phyloP scores from a whole-genome alignment of 345 rosid species.

The Acer saccharum region DNA sequence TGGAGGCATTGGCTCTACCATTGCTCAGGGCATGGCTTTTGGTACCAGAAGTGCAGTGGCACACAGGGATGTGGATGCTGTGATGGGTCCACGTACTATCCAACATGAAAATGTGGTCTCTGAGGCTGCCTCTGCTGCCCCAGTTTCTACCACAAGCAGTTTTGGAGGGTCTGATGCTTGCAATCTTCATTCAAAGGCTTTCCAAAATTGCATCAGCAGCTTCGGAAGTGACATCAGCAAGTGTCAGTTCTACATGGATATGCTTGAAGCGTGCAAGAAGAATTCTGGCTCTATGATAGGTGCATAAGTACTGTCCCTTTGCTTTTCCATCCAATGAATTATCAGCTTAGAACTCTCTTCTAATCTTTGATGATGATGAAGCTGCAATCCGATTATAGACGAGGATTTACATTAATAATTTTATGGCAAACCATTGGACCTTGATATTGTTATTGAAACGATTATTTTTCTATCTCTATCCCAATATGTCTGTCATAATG shows the following conservation, averaged over 20 bases:
- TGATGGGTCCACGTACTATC: slow-evolving; percentile 94
- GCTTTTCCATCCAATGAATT: slow-evolving; percentile 10
- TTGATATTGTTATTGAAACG: background rate
- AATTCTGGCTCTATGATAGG: slow-evolving; percentile 55
- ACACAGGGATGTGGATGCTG: slow-evolving; percentile 92
- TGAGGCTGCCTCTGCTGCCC: slow-evolving; percentile 48
- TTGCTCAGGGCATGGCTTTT: slow-evolving; percentile 97
- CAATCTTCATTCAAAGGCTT: slow-evolving; percentile 76
- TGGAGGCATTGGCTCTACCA: slow-evolving; percentile 93
- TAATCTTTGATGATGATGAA: slow-evolving; percentile 4
- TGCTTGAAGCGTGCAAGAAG: slow-evolving; percentile 91
- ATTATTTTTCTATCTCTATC: background rate
- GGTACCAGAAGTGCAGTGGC: slow-evolving; percentile 96
- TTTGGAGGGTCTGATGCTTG: slow-evolving; percentile 75
- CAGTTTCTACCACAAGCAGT: too few relatives aligned
- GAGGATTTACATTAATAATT: too few relatives aligned
- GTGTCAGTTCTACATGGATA: slow-evolving; percentile 99
- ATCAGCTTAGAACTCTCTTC: slow-evolving; percentile 1
- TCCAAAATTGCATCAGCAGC: slow-evolving; percentile 86
- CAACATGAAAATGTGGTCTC: slow-evolving; percentile 74
- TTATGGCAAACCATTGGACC: slow-evolving; percentile 7
- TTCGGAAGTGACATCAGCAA: slow-evolving; percentile 82
- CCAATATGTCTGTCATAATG: background rate
- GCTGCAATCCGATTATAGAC: slow-evolving; percentile 20
- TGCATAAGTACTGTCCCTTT: slow-evolving; percentile 30